A percentile compares a stretch with the other conserved stretches of the same genome.
Evolutionary conservation across 306 rosid genomes (phyloP).

Genomic region (Nissolia schottii): DNA sequence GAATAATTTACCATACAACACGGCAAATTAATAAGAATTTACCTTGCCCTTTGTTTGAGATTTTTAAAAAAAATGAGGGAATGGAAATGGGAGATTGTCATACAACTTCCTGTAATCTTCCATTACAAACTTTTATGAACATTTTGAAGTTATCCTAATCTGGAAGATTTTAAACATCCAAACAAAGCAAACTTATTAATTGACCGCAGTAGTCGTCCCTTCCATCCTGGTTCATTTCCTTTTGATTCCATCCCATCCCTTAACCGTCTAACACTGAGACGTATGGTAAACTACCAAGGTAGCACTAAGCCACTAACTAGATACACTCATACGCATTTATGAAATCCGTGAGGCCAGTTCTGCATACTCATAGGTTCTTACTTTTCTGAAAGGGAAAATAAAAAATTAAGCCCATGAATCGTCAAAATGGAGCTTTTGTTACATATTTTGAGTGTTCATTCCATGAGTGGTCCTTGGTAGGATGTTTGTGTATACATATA

Average conservation of each 20-base stretch:
- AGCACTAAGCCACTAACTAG: not conserved
- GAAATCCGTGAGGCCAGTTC: not conserved
- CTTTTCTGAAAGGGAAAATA: not conserved
- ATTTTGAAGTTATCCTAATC: not conserved
- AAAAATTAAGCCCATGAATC: not conserved
- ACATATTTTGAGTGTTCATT: not conserved
- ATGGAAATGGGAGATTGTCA: constrained; percentile 5
- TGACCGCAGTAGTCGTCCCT: not conserved
- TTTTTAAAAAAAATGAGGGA: not conserved
- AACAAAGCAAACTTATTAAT: not conserved
- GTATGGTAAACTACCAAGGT: not conserved
- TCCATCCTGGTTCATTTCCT: not conserved
- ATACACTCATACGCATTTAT: not conserved
- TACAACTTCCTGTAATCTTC: not conserved
- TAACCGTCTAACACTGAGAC: not conserved
- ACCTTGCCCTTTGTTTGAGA: not conserved
- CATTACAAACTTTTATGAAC: not conserved
- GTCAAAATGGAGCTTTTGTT: constrained; percentile 1
- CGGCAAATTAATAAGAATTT: not conserved
- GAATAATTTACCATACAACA: not conserved
- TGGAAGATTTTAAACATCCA: not conserved
- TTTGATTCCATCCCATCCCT: not conserved
- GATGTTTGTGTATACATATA: not conserved
- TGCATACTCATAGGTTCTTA: not conserved
- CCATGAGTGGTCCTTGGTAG: not conserved